Evolutionary conservation across 352 stramenopile genomes (phyloP).

Genomic region (Phytophthora vignae): DNA sequence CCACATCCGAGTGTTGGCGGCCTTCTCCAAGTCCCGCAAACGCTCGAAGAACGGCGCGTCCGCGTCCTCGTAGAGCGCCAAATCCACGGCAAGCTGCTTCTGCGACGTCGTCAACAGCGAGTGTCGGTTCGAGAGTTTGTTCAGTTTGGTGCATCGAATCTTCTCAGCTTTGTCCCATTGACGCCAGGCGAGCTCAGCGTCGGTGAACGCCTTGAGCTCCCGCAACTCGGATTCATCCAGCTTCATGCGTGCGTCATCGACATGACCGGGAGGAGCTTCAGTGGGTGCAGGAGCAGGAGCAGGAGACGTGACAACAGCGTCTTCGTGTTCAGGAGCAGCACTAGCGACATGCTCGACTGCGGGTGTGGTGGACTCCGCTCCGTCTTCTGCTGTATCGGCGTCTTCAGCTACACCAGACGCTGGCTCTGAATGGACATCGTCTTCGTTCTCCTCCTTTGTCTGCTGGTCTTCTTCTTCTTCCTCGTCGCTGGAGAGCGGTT

Average conservation of each 20-base stretch:
- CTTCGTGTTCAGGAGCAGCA: constrained; percentile 7
- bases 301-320: background rate
- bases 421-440: background rate
- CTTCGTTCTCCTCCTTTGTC: constrained; percentile 1
- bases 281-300: background rate
- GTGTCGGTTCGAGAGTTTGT: constrained; percentile 33
- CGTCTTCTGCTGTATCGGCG: background rate
- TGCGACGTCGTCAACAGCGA: constrained; percentile 31
- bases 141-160: constrained; percentile 50
- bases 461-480: constrained; percentile 23
- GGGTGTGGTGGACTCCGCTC: background rate
- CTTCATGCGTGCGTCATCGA: constrained; percentile 32
- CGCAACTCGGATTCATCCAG: constrained; percentile 61
- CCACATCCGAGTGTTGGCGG: constrained; percentile 58
- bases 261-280: background rate
- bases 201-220: constrained; percentile 50
- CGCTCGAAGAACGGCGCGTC: constrained; percentile 59
- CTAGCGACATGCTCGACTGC: background rate
- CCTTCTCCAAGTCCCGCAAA: constrained; percentile 55
- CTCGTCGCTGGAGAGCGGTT: constrained; percentile 25
- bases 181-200: constrained; percentile 53
- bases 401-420: background rate
- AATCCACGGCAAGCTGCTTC: constrained; percentile 53
- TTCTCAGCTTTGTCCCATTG: constrained; percentile 59
- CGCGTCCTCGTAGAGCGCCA: constrained; percentile 51